Evolutionary conservation across 768 basidiomycete genomes (phyloP), one percentile per base, ranked within the genome.

Genomic region (Trametes meyenii): DNA sequence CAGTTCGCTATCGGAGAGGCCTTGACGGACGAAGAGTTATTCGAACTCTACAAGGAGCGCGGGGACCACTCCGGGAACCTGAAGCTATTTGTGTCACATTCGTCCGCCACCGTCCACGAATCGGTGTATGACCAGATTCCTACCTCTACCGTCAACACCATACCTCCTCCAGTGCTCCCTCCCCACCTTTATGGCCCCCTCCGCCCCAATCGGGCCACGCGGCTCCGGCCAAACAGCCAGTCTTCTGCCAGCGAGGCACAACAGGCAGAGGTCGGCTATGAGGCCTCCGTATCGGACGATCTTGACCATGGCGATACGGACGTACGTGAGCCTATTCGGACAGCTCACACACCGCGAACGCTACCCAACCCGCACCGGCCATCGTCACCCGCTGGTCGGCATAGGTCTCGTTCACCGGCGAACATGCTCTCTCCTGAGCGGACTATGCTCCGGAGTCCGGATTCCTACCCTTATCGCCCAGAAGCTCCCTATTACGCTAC

Each of bases 11-110:
- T 89, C 45, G 86, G 91, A 4, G 86, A 87, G 14, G 85, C 94
- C 7, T 75, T 97, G 35, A 76, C 83, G 13, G 85, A 89, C 62
- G 88, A 92, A 29, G 79, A 78, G 62, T 77, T 98, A 6, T 82
- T 90, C 68, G 80, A 83, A 17, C 80, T 95, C 38, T 94, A 93
- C 72, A 78, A 80, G 56, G 79, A 86, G 43, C 76, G 83, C 8
- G 92, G 90, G 39, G 94, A 97, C 73, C 77, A 83, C 26, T 88
- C 81, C 69, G 93, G 92, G 16, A 83, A 85, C 21, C 85, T 96
- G 69, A 95, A 95, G 73, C 88, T 97, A 63, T 80, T 95, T 58
- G 86, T 95, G 26, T 86, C 87, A 43, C 85, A 86, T 69, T 80
- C 81, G 56, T 84, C 81, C 65, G 87, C 81, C 21, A 74, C 77